Conservation (phyloP, 2,329 filamentous ascomycete species). For the Penicillium verrucosum region DNA sequence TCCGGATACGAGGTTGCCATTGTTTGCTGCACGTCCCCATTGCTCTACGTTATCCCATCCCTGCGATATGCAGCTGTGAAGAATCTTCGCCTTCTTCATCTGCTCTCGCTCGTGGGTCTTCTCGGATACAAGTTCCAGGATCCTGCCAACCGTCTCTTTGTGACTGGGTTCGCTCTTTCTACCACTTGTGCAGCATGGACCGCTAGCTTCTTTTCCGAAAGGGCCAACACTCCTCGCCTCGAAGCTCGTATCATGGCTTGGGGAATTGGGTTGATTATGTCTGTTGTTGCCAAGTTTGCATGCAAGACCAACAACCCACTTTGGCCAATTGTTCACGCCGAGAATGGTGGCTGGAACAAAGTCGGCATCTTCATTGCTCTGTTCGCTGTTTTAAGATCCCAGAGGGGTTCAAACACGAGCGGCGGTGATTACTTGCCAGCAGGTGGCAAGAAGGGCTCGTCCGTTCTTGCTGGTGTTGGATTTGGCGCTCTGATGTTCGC, state of each 20-base stretch:
- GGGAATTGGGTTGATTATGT: conserved; percentile 76
- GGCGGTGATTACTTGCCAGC: conserved; percentile 50
- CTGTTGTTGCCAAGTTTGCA: conserved; percentile 85
- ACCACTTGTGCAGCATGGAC: conserved; percentile 82
- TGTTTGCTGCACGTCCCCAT: conserved; percentile 77
- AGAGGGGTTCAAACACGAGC: conserved; percentile 58
- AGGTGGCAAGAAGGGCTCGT: conserved; percentile 62
- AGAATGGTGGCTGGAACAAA: conserved; percentile 90
- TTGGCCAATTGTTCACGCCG: conserved; percentile 88
- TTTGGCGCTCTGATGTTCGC: conserved; percentile 82
- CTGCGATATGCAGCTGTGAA: conserved; percentile 66
- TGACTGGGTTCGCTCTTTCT: conserved; percentile 74
- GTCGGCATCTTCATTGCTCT: conserved; percentile 73
- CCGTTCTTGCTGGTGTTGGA: conserved; percentile 69
- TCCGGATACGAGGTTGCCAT: conserved; percentile 92
- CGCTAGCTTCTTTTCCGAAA: conserved; percentile 75
- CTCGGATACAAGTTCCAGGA: conserved; percentile 72
- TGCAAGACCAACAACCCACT: conserved; percentile 94
- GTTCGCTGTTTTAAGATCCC: conserved; percentile 72
- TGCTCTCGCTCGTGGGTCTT: conserved; percentile 75
- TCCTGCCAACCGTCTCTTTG: conserved; percentile 73
- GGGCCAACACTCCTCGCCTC: conserved; percentile 68
- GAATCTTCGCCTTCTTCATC: conserved; percentile 68
- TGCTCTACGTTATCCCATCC: conserved; percentile 68
- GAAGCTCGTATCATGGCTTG: conserved; percentile 81